phyloP scores from a whole-genome alignment of 2,329 filamentous ascomycete genomes.

The Aurifilum marmelostoma region DNA sequence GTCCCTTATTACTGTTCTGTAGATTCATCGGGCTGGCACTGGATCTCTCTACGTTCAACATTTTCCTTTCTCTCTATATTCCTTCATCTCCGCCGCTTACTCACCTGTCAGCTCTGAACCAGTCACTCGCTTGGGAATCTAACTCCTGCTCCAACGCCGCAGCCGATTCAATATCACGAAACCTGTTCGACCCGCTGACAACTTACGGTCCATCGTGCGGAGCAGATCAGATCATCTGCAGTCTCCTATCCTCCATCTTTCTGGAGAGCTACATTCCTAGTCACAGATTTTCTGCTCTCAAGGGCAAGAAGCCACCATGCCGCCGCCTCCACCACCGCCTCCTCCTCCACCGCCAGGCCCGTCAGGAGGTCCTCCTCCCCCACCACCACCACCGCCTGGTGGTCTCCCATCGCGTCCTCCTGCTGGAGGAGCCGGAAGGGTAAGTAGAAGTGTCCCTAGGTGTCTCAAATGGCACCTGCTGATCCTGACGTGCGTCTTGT shows the following conservation, averaged over 20 bases:
- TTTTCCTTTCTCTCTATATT: no score
- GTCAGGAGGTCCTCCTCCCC: conserved; percentile 63
- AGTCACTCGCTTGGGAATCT: conserved; percentile 1
- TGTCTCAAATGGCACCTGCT: conserved; percentile 8
- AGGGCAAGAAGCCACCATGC: conserved; percentile 37
- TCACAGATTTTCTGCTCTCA: background rate
- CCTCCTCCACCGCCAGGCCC: conserved; percentile 59
- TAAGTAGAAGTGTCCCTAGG: conserved; percentile 49
- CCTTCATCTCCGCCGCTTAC: background rate
- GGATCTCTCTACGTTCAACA: background rate
- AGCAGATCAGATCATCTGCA: background rate
- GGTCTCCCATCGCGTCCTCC: conserved; percentile 62
- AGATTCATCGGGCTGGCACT: conserved; percentile 4
- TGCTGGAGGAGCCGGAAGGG: conserved; percentile 60
- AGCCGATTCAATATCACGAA: background rate
- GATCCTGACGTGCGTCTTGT: conserved; percentile 20
- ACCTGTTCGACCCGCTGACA: background rate
- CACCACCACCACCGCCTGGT: conserved; percentile 64
- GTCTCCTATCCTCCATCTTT: background rate
- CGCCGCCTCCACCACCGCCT: conserved; percentile 70
- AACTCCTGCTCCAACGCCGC: background rate
- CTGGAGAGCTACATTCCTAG: background rate
- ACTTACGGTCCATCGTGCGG: background rate
- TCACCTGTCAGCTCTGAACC: background rate
- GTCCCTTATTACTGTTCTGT: background rate